Percentiles rank a stretch among this genome's conserved stretches.
Evolutionary conservation across 495 filamentous ascomycete species (phyloP).

Genomic region (Trichoderma virens): DNA sequence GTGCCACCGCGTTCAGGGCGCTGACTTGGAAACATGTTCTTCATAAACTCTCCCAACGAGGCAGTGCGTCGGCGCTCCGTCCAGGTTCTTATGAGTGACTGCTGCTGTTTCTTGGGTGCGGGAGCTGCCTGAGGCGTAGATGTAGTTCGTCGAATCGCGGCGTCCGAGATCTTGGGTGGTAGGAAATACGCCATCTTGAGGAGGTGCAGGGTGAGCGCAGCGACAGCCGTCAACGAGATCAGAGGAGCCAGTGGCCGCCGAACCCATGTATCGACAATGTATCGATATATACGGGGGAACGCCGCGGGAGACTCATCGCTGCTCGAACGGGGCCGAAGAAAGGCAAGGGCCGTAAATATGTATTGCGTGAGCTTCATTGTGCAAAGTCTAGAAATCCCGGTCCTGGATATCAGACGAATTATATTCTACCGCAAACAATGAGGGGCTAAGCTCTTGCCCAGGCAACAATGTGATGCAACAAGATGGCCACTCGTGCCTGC

Average conservation of each 20-base stretch:
- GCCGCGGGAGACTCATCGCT: not conserved
- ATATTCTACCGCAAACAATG: not conserved
- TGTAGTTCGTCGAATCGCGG: not conserved
- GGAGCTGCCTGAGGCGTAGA: not conserved
- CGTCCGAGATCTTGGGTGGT: not conserved
- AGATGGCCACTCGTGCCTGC: not conserved
- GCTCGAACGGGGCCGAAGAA: not conserved
- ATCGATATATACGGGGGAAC: not conserved
- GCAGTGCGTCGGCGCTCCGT: conserved; percentile 16
- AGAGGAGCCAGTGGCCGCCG: not conserved
- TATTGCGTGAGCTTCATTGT: not conserved
- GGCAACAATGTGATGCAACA: not conserved
- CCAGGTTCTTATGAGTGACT: not conserved
- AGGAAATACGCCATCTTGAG: not conserved
- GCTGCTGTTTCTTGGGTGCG: not conserved
- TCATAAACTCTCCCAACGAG: conserved; percentile 26
- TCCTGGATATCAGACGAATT: not conserved
- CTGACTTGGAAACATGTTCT: conserved; percentile 32
- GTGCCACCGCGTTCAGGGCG: conserved; percentile 38
- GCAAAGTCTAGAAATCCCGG: not conserved
- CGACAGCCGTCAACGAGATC: not conserved
- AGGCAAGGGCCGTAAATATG: not conserved
- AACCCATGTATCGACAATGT: not conserved
- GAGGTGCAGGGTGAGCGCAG: not conserved
- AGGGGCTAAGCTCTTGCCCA: not conserved